These are phyloP conservation scores for Rheum nobile DNA, from an alignment of 148 eudicot species.

Conservation along the genomic window DNA sequence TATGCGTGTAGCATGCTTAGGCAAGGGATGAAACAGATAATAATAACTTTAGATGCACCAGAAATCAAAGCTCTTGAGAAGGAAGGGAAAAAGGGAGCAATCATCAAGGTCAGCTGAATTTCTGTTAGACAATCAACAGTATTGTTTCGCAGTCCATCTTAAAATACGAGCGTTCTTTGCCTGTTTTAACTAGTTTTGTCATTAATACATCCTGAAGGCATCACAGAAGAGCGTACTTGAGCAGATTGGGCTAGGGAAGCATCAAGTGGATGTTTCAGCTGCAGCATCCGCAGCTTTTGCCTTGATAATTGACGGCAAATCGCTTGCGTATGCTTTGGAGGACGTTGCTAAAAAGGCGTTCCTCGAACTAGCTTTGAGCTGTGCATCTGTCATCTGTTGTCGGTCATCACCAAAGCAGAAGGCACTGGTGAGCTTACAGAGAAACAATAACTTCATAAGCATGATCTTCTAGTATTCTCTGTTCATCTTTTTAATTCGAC, in stretches of 20 bases:
- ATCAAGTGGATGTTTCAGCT: constrained; percentile 30
- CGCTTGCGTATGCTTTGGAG: constrained; percentile 70
- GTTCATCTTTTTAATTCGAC: neutral
- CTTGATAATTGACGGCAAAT: constrained; percentile 87
- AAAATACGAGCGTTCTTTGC: no score
- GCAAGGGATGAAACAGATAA: constrained; percentile 87
- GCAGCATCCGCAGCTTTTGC: constrained; percentile 53
- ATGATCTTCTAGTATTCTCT: neutral
- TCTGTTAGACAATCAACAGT: neutral
- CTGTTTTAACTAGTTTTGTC: no score
- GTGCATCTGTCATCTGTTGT: constrained; percentile 94
- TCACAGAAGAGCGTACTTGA: constrained; percentile 51
- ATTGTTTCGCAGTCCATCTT: neutral
- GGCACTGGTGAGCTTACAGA: constrained; percentile 41
- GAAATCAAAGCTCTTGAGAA: constrained; percentile 65
- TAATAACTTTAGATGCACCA: constrained; percentile 47
- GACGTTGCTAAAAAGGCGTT: constrained; percentile 47
- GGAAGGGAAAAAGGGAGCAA: constrained; percentile 44
- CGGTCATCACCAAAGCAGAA: constrained; percentile 96
- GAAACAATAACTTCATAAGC: no score
- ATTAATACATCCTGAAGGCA: constrained; percentile 26
- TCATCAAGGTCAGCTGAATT: constrained; percentile 34
- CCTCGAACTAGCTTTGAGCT: constrained; percentile 60
- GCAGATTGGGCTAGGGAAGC: constrained; percentile 55
- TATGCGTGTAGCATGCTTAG: constrained; percentile 85